A percentile compares a stretch with the other conserved stretches of the same genome.
These are phyloP conservation scores for Penicillium chermesinum DNA, from an alignment of 495 filamentous ascomycete genomes.

Conservation along the genomic window DNA sequence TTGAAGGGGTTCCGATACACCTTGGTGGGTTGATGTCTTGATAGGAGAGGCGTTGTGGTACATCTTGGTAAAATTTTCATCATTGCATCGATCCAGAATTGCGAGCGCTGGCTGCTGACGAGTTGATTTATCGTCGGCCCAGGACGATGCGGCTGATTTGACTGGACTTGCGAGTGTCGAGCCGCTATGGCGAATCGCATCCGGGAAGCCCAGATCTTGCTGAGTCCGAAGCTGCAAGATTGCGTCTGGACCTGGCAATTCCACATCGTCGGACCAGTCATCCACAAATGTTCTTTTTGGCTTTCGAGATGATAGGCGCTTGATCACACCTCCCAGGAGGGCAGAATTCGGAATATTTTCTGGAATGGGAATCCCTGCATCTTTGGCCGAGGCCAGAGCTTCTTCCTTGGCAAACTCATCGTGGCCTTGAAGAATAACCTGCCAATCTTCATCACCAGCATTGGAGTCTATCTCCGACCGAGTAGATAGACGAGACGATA, in stretches of 20 bases:
- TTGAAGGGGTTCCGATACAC: slow-evolving; percentile 40
- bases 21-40: slow-evolving; percentile 58
- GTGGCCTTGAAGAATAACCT: slow-evolving; percentile 69
- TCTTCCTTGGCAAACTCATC: slow-evolving; percentile 75
- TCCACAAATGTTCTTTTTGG: slow-evolving; percentile 70
- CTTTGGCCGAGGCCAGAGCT: slow-evolving; percentile 79
- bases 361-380: slow-evolving; percentile 89
- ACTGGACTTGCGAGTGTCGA: slow-evolving; percentile 38
- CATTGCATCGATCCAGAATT: slow-evolving; percentile 55
- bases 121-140: slow-evolving; percentile 26
- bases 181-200: slow-evolving; percentile 59
- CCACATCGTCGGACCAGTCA: slow-evolving; percentile 90
- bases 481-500: slow-evolving; percentile 71
- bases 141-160: slow-evolving; percentile 27
- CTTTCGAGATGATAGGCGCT: slow-evolving; percentile 78
- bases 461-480: slow-evolving; percentile 75
- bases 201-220: slow-evolving; percentile 58
- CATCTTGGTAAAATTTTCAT: slow-evolving; percentile 56
- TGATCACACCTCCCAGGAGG: slow-evolving; percentile 89
- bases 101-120: slow-evolving; percentile 23
- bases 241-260: slow-evolving; percentile 61
- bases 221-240: slow-evolving; percentile 59
- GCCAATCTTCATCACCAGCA: slow-evolving; percentile 76
- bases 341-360: slow-evolving; percentile 88
- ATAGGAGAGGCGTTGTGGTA: slow-evolving; percentile 64